Evolutionary conservation across 768 basidiomycete species (phyloP).

Genomic region (Daedaleopsis nitida): DNA sequence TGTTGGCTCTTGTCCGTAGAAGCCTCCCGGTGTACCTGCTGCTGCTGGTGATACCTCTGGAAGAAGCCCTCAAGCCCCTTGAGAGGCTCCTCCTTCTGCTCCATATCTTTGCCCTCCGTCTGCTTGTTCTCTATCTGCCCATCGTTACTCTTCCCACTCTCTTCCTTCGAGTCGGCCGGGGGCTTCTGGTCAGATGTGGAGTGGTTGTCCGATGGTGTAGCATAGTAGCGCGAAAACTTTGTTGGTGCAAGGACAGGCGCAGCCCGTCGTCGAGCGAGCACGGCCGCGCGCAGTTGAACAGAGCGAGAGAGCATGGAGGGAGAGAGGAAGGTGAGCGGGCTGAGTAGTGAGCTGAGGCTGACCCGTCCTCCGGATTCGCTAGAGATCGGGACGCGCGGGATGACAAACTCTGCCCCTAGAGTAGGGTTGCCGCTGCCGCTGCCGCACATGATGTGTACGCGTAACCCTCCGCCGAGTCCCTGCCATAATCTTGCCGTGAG

Average conservation of each 20-base stretch:
- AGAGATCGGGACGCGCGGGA: constrained; percentile 4
- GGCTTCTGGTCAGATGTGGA: constrained; percentile 33
- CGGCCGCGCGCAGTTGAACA: constrained; percentile 46
- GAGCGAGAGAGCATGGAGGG: constrained; percentile 64
- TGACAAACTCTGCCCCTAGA: constrained; percentile 27
- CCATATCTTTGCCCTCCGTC: constrained; percentile 35
- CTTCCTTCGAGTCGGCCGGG: constrained; percentile 28
- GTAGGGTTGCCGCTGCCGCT: constrained; percentile 13
- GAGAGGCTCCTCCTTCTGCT: constrained; percentile 45
- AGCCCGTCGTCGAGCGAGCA: constrained; percentile 45
- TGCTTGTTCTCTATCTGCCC: constrained; percentile 37
- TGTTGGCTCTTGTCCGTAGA: constrained; percentile 7
- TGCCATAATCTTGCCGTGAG: not conserved
- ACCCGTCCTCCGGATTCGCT: constrained; percentile 9
- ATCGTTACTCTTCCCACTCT: constrained; percentile 39
- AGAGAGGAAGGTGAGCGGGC: constrained; percentile 22
- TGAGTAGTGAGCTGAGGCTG: constrained; percentile 6
- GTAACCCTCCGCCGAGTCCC: constrained; percentile 1
- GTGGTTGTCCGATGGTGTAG: constrained; percentile 46
- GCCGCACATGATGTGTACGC: constrained; percentile 10
- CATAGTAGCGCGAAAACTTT: constrained; percentile 44
- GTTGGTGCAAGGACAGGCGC: constrained; percentile 32
- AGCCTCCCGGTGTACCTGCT: constrained; percentile 43
- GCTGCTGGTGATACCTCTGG: constrained; percentile 54
- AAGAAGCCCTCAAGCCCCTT: constrained; percentile 81